Evolutionary conservation across 352 stramenopile species (phyloP), one percentile per base, ranked within the genome.

Genomic region (Pythium insidiosum): DNA sequence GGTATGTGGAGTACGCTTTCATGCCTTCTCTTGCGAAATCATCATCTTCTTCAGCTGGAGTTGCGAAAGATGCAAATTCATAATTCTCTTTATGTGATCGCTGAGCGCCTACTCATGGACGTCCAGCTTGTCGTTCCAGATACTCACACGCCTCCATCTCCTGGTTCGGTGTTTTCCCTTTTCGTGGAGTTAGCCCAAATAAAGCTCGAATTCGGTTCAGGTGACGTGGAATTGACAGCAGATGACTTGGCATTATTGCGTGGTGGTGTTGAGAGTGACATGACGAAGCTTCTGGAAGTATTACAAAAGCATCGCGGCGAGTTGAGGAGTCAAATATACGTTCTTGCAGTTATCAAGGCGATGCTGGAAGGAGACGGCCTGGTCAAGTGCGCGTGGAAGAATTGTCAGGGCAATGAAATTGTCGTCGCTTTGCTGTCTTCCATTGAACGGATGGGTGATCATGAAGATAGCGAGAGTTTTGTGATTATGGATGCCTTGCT

Each of bases 341-440:
- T 88, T 12, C 29, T 88, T 5, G 47, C 55, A 4, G 43, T 68
- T 12, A 57, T 86, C 13, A 69, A 65, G 35, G 53, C 68, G 11
- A 71, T 83, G 56, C 43, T 86, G 0, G 53, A 55, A 38, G 71
- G 68, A 16, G 53, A 54, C 4, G 30, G 36, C 10, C 58, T 70
- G 25, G 55, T 78, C 36, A 74, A 61, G 48, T 28, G 48, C 11
- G 52, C 70, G 6, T 86, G 73, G 72, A 63, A 53, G 26, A 56
- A 29, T 0, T 83, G 68, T 9, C 72, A 85, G 39, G 77, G 71
- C 6, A 62, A 81, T 26, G 72, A 84, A 44, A 77, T 73, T 4
- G 34, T 89, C 9, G 45, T 85, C 21, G 64, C 77, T 10, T 30
- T 85, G 6, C 25, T 89, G 16, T 87, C 73, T 4, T 79, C 77